These are phyloP conservation scores for Picea glauca DNA, from an alignment of 75 land plant species.

Conservation along the genomic window DNA sequence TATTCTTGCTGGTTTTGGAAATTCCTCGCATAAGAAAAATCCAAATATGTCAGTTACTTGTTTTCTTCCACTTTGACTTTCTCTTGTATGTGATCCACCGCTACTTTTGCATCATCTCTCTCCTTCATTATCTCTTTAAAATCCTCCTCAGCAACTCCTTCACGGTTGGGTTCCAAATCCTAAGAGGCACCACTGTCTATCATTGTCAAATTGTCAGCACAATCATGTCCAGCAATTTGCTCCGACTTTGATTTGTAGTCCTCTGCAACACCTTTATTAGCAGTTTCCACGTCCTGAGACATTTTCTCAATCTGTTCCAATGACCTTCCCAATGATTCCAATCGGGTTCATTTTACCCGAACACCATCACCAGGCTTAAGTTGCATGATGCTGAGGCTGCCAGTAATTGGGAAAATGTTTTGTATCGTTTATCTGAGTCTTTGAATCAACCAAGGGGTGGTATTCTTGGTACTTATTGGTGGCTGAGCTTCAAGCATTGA, in stretches of 20 bases:
- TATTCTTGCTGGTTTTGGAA: too few species aligned
- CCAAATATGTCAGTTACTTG: too few species aligned
- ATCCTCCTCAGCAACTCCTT: too few species aligned
- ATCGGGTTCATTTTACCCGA: neutral
- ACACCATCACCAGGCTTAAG: neutral
- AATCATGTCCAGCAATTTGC: neutral
- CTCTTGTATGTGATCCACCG: too few species aligned
- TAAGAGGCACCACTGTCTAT: too few species aligned
- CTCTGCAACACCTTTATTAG: neutral
- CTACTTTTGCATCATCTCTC: too few species aligned
- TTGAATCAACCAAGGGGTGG: neutral
- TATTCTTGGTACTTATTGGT: neutral
- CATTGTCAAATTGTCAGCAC: neutral
- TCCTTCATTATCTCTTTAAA: too few species aligned
- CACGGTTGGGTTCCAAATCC: too few species aligned
- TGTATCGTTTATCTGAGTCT: neutral
- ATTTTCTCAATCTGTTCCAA: neutral
- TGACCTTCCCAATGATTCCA: neutral
- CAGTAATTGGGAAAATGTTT: neutral
- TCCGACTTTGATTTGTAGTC: neutral
- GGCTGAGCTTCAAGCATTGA: neutral
- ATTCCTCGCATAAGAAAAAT: too few species aligned
- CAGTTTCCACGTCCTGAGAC: neutral
- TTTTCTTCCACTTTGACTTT: too few species aligned
- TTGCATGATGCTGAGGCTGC: neutral